Conservation (phyloP, 2,329 filamentous ascomycete species). For the Colletotrichum plurivorum region DNA sequence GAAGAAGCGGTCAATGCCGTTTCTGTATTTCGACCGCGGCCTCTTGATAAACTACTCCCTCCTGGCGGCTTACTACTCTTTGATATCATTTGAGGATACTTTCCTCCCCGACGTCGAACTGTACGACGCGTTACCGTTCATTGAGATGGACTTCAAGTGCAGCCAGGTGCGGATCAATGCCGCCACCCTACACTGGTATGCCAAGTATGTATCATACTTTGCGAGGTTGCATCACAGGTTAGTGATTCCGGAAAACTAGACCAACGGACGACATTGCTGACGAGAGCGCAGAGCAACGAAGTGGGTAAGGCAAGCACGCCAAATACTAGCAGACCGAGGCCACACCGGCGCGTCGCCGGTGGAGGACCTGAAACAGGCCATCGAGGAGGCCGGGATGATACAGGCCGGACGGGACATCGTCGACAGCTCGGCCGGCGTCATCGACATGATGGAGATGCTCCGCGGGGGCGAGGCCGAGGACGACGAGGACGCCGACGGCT, state of each 20-base stretch:
- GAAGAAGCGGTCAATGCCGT: not conserved
- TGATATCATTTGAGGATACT: constrained; percentile 16
- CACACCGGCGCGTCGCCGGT: not conserved
- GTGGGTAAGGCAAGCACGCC: constrained; percentile 24
- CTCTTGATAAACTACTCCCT: constrained; percentile 24
- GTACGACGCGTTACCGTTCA: constrained; percentile 20
- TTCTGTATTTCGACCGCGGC: constrained; percentile 24
- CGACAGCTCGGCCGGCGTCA: constrained; percentile 7
- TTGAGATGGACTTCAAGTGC: constrained; percentile 11
- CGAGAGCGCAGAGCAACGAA: constrained; percentile 7
- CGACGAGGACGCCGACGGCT: not conserved
- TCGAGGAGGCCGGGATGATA: not conserved
- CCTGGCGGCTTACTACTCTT: not conserved
- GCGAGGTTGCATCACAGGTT: constrained; percentile 20
- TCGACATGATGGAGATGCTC: constrained; percentile 24
- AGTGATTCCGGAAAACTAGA: not conserved
- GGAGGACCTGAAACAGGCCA: not conserved
- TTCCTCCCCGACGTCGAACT: constrained; percentile 12
- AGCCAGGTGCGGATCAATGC: constrained; percentile 23
- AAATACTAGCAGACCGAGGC: not conserved
- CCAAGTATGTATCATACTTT: constrained; percentile 19
- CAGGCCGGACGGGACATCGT: constrained; percentile 12
- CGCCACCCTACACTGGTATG: constrained; percentile 26
- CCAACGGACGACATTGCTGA: too few relatives aligned
- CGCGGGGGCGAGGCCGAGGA: not conserved